Evolutionary conservation across 345 rosid species (phyloP).

Genomic region (Cardiospermum halicacabum): DNA sequence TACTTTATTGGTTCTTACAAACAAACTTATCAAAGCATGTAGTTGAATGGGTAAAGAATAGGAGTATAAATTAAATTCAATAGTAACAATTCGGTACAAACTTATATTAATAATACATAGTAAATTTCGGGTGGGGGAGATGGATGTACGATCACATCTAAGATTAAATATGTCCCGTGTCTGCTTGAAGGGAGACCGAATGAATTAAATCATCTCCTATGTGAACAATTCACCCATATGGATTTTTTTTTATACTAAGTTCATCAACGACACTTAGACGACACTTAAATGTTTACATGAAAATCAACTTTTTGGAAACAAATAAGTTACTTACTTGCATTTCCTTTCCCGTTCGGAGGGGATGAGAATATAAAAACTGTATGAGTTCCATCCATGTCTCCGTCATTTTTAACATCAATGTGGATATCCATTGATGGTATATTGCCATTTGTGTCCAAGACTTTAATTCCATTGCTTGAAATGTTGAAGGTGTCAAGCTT

Average conservation of each 20-base stretch:
- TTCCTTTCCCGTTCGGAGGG: constrained; percentile 45
- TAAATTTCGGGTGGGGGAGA: too few relatives aligned
- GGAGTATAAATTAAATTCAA: too few relatives aligned
- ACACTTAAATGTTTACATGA: constrained; percentile 52
- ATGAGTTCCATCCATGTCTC: constrained; percentile 65
- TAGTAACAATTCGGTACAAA: too few relatives aligned
- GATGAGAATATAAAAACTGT: constrained; percentile 68
- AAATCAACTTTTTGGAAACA: constrained; percentile 66
- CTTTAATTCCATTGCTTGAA: constrained; percentile 33
- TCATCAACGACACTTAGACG: too few relatives aligned
- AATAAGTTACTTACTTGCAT: constrained; percentile 50
- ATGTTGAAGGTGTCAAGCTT: constrained; percentile 34
- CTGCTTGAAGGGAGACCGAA: constrained; percentile 61
- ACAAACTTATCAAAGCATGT: too few relatives aligned
- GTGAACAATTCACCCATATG: constrained; percentile 78
- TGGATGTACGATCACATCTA: too few relatives aligned
- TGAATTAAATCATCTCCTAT: constrained; percentile 84
- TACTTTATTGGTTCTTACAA: too few relatives aligned
- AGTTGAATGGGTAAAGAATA: too few relatives aligned
- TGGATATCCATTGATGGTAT: constrained; percentile 39
- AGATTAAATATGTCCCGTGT: too few relatives aligned
- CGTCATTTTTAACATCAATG: constrained; percentile 62
- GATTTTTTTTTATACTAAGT: constrained; percentile 72
- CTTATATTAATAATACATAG: too few relatives aligned
- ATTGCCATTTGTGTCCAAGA: constrained; percentile 53